Evolutionary conservation across 1,139 yeast genomes (phyloP), one percentile per base, ranked within the genome.

Genomic region (Citeromyces hawaiiensis): DNA sequence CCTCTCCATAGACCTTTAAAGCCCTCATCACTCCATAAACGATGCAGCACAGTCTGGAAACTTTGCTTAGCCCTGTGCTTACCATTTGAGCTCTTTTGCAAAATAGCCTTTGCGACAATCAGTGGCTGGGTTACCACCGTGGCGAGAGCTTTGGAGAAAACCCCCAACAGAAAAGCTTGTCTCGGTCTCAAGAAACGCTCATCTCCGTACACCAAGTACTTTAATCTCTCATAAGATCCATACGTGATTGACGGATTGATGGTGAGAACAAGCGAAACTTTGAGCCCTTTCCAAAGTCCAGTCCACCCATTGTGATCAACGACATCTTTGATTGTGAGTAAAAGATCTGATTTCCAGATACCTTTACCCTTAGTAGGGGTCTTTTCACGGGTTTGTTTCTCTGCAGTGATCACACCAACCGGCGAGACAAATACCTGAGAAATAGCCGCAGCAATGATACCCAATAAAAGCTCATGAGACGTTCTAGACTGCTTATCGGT

Each of bases 201-300:
- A 43, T 47, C 51, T 15, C 66, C 68, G 54, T 66, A 81, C 37
- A 82, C 50, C 4, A 72, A 49, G 41, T 66, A 66, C 55, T 72
- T 78, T 49, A 85, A 66, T 47, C 86, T 70, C 56, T 83, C 91
- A 56, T 76, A 82, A 2, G 87, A 70, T 4, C 94, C 94, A 56
- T 83, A 86, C 4, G 95, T 85, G 54, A 85, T 85, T 35, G 94
- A 79, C 4, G 95, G 95, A 60, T 85, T 85, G 44, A 80, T 66
- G 32, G 93, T 85, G 40, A 85, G 68, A 4, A 85, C 83, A 51
- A 85, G 60, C 10, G 87, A 77, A 8, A 87, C 94, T 55, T 85
- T 78, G 45, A 85, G 68, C 0, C 95, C 95, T 48, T 78, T 70
- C 95, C 95, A 85, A 45, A 83, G 72, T 0, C 93, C 93, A 13